Conservation (phyloP, 2,329 filamentous ascomycete species). For the Rugonectria rugulosa region DNA sequence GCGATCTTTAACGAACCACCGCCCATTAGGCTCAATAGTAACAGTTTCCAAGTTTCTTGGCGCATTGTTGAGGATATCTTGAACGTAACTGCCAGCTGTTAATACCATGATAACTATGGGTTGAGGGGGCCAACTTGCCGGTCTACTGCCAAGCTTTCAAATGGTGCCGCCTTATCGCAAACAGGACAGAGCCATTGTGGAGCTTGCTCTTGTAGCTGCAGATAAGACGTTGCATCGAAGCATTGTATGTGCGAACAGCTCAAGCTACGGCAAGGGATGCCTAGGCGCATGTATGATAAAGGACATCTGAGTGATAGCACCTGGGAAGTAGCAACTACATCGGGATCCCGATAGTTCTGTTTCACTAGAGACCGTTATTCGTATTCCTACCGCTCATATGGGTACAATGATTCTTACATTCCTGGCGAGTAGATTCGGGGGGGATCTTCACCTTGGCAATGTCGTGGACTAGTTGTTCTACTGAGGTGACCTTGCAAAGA, state of each 20-base stretch:
- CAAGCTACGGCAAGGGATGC: constrained; percentile 79
- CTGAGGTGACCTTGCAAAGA: constrained; percentile 76
- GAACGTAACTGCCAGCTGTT: constrained; percentile 71
- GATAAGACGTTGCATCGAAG: constrained; percentile 91
- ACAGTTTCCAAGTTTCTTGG: constrained; percentile 79
- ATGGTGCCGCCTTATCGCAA: constrained; percentile 84
- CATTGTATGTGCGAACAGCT: constrained; percentile 91
- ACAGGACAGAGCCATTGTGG: constrained; percentile 97
- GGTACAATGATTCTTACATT: constrained; percentile 68
- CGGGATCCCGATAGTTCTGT: constrained; percentile 81
- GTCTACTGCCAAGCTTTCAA: constrained; percentile 84
- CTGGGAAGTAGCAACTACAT: constrained; percentile 88
- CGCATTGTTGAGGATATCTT: constrained; percentile 83
- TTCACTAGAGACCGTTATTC: constrained; percentile 65
- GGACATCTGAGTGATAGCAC: constrained; percentile 94
- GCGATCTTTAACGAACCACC: constrained; percentile 65
- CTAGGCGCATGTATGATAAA: constrained; percentile 83
- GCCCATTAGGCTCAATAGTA: constrained; percentile 85
- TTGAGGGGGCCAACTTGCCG: constrained; percentile 63
- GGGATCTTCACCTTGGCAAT: constrained; percentile 77
- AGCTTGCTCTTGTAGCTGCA: constrained; percentile 93
- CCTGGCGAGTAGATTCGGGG: constrained; percentile 81
- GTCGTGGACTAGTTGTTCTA: constrained; percentile 73
- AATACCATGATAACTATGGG: not conserved
- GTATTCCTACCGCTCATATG: not conserved